Evolutionary conservation across 805 yeast species (phyloP).

Genomic region (Torulaspora gathmanii): DNA sequence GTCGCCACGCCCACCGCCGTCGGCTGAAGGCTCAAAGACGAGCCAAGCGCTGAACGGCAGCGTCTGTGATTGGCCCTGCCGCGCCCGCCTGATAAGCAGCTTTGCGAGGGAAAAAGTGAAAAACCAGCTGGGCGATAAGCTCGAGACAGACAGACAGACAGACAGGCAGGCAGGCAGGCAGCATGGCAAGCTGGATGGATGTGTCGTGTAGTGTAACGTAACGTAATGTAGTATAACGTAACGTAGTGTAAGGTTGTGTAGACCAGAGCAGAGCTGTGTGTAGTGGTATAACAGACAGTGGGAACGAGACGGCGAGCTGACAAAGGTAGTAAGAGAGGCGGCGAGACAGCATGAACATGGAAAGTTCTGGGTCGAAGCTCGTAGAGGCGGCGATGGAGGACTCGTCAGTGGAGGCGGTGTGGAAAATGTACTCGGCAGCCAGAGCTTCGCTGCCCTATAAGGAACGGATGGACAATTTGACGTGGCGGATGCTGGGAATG

Average conservation of each 20-base stretch:
- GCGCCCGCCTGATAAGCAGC: background rate
- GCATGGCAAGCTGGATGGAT: no score
- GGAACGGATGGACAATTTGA: conserved; percentile 73
- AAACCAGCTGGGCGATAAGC: no score
- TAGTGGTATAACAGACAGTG: no score
- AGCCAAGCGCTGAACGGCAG: background rate
- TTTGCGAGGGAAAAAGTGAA: no score
- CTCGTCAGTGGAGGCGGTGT: conserved; percentile 49
- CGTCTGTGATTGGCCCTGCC: conserved; percentile 2
- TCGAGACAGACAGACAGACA: no score
- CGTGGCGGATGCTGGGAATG: conserved; percentile 83
- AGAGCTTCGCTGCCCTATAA: conserved; percentile 68
- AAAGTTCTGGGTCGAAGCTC: conserved; percentile 9
- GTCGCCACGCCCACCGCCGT: conserved; percentile 64
- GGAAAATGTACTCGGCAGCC: conserved; percentile 81
- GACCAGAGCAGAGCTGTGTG: no score
- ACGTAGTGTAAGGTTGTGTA: no score
- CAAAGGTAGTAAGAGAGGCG: no score
- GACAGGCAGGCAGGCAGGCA: no score
- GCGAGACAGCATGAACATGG: no score
- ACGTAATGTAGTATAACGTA: background rate
- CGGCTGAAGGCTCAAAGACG: conserved; percentile 48
- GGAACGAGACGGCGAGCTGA: no score
- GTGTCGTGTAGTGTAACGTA: no score
- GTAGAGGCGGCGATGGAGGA: conserved; percentile 35